These are phyloP conservation scores for Lactifluus piperatus DNA, from an alignment of 768 basidiomycete species.

Conservation along the genomic window DNA sequence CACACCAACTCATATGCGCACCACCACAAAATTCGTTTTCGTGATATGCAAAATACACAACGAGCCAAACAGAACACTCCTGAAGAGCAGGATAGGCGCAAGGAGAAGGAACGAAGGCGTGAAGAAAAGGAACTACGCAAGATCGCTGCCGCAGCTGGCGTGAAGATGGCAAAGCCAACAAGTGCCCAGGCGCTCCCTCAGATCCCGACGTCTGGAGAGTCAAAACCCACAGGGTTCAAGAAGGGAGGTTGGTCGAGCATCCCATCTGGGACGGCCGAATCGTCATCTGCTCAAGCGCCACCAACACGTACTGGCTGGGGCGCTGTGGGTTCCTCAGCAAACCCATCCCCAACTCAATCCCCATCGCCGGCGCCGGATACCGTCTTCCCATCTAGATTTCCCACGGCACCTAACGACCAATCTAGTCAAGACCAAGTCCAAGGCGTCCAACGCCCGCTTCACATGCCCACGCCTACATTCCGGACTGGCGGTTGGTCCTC, in stretches of 20 bases:
- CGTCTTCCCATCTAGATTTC: neutral
- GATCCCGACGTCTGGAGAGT: constrained; percentile 12
- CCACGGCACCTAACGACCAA: neutral
- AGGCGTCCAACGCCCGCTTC: constrained; percentile 4
- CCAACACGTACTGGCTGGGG: constrained; percentile 39
- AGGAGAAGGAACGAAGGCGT: constrained; percentile 78
- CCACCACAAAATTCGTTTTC: constrained; percentile 75
- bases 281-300: constrained; percentile 19
- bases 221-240: constrained; percentile 30
- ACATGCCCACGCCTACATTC: constrained; percentile 37
- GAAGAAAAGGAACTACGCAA: constrained; percentile 82
- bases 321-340: constrained; percentile 30
- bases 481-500: constrained; percentile 61
- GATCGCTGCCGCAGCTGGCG: constrained; percentile 73
- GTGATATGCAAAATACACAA: constrained; percentile 71
- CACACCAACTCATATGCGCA: constrained; percentile 87
- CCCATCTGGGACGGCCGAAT: neutral
- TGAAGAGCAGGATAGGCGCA: constrained; percentile 63
- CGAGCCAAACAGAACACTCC: constrained; percentile 46
- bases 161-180: constrained; percentile 44
- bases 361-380: constrained; percentile 2
- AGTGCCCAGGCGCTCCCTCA: constrained; percentile 21
- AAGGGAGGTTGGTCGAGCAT: constrained; percentile 14
- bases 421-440: neutral
- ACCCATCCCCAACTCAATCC: neutral